Evolutionary conservation across 1,139 yeast species (phyloP).

Genomic region (Debaryomyces nepalensis): DNA sequence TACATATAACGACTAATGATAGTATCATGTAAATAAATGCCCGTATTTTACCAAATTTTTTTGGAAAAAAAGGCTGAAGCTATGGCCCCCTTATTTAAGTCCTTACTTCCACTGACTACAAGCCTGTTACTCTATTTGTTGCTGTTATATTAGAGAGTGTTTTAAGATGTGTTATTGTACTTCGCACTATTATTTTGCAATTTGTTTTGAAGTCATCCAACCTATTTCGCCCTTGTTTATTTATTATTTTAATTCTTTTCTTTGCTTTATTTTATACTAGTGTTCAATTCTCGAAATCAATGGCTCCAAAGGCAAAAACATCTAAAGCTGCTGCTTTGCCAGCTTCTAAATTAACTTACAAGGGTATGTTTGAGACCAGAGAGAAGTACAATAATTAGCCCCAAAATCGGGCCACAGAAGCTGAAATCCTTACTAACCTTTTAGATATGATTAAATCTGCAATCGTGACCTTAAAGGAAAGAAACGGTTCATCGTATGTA

Average conservation of each 20-base stretch:
- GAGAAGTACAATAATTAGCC: constrained; percentile 3
- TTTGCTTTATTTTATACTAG: constrained; percentile 6
- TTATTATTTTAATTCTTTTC: constrained; percentile 12
- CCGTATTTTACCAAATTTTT: too few species aligned
- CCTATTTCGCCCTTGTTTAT: constrained; percentile 15
- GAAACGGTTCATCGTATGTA: constrained; percentile 78
- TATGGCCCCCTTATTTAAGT: too few species aligned
- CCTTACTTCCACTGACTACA: too few species aligned
- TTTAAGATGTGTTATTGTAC: background rate
- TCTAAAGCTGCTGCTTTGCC: constrained; percentile 32
- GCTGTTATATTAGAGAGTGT: background rate
- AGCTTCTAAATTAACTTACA: constrained; percentile 50
- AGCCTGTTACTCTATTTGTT: too few species aligned
- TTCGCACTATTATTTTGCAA: constrained; percentile 13
- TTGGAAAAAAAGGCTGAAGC: too few species aligned
- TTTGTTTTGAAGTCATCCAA: constrained; percentile 14
- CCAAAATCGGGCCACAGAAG: background rate
- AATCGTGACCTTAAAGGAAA: constrained; percentile 70
- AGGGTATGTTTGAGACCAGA: constrained; percentile 44
- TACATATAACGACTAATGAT: constrained; percentile 10
- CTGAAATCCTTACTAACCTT: constrained; percentile 21
- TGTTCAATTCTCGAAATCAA: constrained; percentile 15
- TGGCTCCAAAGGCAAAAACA: constrained; percentile 34
- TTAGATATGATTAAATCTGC: constrained; percentile 80
- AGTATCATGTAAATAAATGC: background rate